Evolutionary conservation across 495 filamentous ascomycete species (phyloP).

Genomic region (Bombardia bombarda): DNA sequence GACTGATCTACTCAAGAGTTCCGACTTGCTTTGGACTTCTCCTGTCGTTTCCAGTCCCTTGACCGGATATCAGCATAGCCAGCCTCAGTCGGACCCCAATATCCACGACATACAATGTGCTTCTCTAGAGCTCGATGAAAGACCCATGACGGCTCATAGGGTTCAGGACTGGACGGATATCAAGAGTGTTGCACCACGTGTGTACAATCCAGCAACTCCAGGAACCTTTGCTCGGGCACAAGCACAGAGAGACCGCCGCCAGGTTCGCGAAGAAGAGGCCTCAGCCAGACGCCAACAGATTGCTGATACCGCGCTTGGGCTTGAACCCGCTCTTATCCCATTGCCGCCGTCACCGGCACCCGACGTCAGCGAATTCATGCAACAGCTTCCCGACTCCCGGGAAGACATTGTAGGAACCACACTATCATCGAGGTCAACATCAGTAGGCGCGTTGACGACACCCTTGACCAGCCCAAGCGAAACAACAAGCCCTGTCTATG

Average conservation of each 20-base stretch:
- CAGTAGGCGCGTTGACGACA: constrained; percentile 30
- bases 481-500: constrained; percentile 49
- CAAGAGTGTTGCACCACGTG: constrained; percentile 13
- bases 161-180: constrained; percentile 25
- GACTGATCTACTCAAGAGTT: constrained; percentile 15
- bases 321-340: constrained; percentile 15
- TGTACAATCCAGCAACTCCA: constrained; percentile 19
- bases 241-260: constrained; percentile 16
- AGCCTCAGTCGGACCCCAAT: constrained; percentile 39
- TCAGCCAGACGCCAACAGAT: constrained; percentile 13
- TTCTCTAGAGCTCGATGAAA: constrained; percentile 23
- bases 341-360: constrained; percentile 46
- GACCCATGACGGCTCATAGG: constrained; percentile 33
- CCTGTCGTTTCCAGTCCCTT: constrained; percentile 27
- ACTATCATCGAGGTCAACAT: constrained; percentile 40
- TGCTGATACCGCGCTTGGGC: constrained; percentile 2
- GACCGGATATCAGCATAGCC: constrained; percentile 29
- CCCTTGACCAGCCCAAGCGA: constrained; percentile 43
- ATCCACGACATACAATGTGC: constrained; percentile 31
- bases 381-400: constrained; percentile 21
- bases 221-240: constrained; percentile 23
- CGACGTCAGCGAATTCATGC: constrained; percentile 35
- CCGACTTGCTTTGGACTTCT: constrained; percentile 25
- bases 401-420: constrained; percentile 30
- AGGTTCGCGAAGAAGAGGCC: constrained; percentile 11